phyloP scores from a whole-genome alignment of 2,329 filamentous ascomycete genomes.

The Talaromyces verruculosus region DNA sequence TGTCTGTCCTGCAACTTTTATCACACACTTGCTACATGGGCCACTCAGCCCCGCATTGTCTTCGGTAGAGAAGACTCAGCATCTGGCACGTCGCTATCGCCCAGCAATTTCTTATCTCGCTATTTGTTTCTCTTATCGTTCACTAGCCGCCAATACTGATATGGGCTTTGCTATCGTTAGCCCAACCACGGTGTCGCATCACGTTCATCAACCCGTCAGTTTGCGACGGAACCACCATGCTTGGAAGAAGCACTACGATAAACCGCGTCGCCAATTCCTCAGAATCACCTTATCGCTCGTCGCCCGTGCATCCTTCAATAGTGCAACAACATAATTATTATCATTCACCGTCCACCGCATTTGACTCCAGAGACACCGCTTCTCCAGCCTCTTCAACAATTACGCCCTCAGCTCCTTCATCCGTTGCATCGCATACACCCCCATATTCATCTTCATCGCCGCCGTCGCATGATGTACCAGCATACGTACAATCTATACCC shows the following conservation, averaged over 20 bases:
- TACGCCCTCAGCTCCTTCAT: constrained; percentile 35
- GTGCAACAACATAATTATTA: constrained; percentile 25
- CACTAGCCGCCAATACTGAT: constrained; percentile 40
- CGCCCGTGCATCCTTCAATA: constrained; percentile 28
- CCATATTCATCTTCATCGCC: constrained; percentile 34
- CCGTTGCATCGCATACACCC: constrained; percentile 34
- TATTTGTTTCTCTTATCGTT: constrained; percentile 3
- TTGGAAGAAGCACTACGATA: constrained; percentile 47
- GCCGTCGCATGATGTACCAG: constrained; percentile 35
- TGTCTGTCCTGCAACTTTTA: neutral
- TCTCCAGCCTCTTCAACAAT: constrained; percentile 38
- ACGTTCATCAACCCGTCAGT: constrained; percentile 63
- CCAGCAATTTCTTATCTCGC: constrained; percentile 1
- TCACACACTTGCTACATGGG: neutral
- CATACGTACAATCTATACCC: constrained; percentile 35
- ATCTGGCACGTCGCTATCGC: neutral
- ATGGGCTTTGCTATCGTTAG: constrained; percentile 63
- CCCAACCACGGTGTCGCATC: constrained; percentile 74
- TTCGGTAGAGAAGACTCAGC: neutral
- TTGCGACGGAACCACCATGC: constrained; percentile 55
- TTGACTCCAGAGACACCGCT: constrained; percentile 35
- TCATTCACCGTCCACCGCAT: constrained; percentile 26
- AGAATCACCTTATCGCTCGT: constrained; percentile 41
- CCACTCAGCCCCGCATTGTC: constrained; percentile 15
- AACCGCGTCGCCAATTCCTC: constrained; percentile 26